Percentiles rank a stretch among this genome's conserved stretches.
Conservation (phyloP, 1,139 yeast genomes). For the Yamadazyma atlantica region DNA sequence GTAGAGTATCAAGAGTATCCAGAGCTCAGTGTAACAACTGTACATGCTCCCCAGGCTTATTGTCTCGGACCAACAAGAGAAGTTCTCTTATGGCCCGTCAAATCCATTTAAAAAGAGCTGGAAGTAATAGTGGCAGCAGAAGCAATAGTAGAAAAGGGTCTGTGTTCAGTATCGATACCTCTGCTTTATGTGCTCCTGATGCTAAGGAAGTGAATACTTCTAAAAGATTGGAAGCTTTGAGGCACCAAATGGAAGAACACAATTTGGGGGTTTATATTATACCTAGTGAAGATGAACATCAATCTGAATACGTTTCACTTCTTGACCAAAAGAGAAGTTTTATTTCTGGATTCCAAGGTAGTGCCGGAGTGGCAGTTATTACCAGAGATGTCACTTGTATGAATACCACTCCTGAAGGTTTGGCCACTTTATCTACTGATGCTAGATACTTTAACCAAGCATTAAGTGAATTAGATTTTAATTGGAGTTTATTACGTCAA, state of each 20-base stretch:
- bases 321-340: constrained; percentile 83
- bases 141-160: constrained; percentile 44
- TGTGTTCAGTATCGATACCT: constrained; percentile 48
- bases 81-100: constrained; percentile 52
- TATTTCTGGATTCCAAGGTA: constrained; percentile 89
- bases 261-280: constrained; percentile 77
- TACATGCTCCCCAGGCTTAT: constrained; percentile 78
- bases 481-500: constrained; percentile 83
- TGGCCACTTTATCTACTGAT: constrained; percentile 86
- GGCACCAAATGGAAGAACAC: constrained; percentile 63
- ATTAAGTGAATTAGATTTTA: constrained; percentile 77
- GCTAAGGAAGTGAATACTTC: constrained; percentile 56
- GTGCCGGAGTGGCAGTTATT: constrained; percentile 90
- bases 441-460: constrained; percentile 96
- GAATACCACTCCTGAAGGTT: constrained; percentile 60
- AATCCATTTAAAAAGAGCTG: constrained; percentile 38
- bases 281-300: constrained; percentile 94
- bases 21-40: constrained; percentile 66
- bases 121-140: constrained; percentile 23
- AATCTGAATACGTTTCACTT: constrained; percentile 81
- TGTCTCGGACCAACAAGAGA: constrained; percentile 63
- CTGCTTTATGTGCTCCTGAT: constrained; percentile 45
- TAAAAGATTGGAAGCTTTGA: constrained; percentile 57
- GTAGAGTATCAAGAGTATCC: constrained; percentile 38
- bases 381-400: constrained; percentile 66